phyloP scores from a whole-genome alignment of 768 basidiomycete genomes.

The Auricularia auricula-judae region DNA sequence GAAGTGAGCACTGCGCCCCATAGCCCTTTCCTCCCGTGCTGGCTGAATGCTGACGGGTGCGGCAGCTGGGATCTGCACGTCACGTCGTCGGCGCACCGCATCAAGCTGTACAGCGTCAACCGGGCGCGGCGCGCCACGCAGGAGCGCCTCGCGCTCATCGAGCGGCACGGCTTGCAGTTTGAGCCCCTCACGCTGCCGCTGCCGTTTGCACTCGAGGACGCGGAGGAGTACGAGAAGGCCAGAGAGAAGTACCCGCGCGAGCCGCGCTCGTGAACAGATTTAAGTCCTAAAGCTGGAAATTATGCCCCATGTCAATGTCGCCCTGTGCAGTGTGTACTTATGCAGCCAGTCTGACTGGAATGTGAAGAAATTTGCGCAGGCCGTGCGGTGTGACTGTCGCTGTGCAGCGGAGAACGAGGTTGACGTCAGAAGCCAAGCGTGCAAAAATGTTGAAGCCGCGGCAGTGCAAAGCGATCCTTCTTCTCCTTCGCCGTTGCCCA shows the following conservation, averaged over 20 bases:
- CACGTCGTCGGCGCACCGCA: constrained; percentile 41
- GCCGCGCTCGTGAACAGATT: constrained; percentile 15
- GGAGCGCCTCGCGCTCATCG: constrained; percentile 30
- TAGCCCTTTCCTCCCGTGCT: background rate
- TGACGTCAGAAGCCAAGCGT: too few species aligned
- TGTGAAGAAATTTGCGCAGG: too few species aligned
- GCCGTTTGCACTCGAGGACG: constrained; percentile 24
- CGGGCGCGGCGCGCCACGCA: constrained; percentile 29
- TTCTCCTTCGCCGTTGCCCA: too few species aligned
- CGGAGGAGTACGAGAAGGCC: constrained; percentile 20
- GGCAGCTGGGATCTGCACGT: constrained; percentile 42
- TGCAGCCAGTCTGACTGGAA: too few species aligned
- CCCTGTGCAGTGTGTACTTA: too few species aligned
- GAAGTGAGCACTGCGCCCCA: constrained; percentile 29
- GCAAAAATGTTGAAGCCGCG: too few species aligned
- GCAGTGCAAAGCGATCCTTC: too few species aligned
- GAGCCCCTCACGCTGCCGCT: constrained; percentile 31
- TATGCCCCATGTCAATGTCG: too few species aligned
- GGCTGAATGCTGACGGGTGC: background rate
- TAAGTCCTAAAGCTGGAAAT: too few species aligned
- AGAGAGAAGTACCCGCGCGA: constrained; percentile 22
- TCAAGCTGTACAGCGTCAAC: constrained; percentile 46
- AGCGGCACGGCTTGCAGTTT: constrained; percentile 27
- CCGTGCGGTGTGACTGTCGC: background rate
- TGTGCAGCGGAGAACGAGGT: background rate